Conservation (phyloP, 140 eudicot genomes). For the Artemisia princeps region DNA sequence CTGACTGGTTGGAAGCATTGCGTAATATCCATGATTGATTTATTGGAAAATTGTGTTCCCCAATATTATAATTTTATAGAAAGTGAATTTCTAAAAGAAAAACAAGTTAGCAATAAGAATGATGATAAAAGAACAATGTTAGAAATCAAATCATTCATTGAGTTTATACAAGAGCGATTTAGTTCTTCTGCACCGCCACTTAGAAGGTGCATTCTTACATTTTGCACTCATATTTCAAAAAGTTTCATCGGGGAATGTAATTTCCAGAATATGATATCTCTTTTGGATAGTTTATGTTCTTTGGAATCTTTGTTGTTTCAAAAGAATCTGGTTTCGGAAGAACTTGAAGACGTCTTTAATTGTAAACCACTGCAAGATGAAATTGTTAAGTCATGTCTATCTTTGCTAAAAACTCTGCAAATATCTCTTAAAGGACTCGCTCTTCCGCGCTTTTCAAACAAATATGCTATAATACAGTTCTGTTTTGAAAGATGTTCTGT, state of each 20-base stretch:
- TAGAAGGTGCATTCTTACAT: slow-evolving; percentile 32
- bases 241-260: slow-evolving; percentile 17
- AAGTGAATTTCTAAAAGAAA: slow-evolving; percentile 21
- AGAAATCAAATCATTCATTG: slow-evolving; percentile 30
- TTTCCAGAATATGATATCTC: slow-evolving; percentile 16
- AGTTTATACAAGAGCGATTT: slow-evolving; percentile 38
- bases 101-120: slow-evolving; percentile 8
- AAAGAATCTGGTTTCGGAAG: slow-evolving; percentile 27
- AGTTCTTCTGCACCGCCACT: slow-evolving; percentile 25
- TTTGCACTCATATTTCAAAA: slow-evolving; percentile 54
- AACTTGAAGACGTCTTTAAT: slow-evolving; percentile 28
- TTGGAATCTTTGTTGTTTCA: slow-evolving; percentile 30
- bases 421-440: slow-evolving; percentile 23
- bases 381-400: slow-evolving; percentile 17
- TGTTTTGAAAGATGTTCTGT: slow-evolving; percentile 31
- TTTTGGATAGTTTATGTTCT: background rate
- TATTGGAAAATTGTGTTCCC: slow-evolving; percentile 52
- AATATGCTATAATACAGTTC: background rate
- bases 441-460: slow-evolving; percentile 19
- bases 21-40: slow-evolving; percentile 41
- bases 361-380: background rate
- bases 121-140: background rate
- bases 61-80: slow-evolving; percentile 30
- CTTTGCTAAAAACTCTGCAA: slow-evolving; percentile 27
- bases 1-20: slow-evolving; percentile 61